Conservation (phyloP, 2,329 filamentous ascomycete species). For the Penicillium thymicola region DNA sequence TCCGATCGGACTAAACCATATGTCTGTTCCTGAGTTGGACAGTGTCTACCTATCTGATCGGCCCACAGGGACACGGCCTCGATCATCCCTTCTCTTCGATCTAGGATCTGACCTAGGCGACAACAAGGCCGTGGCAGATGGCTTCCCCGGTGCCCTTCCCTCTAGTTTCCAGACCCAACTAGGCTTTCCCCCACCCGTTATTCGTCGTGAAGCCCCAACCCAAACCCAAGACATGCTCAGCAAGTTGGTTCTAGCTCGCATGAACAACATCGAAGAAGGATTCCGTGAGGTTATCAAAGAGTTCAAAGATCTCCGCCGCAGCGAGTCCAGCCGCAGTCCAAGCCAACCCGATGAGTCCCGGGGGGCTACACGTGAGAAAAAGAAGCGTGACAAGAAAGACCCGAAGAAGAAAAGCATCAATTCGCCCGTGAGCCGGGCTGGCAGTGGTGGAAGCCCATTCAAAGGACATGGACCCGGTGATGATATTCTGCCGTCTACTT, state of each 20-base stretch:
- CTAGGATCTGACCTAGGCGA: conserved; percentile 70
- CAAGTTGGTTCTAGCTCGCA: conserved; percentile 77
- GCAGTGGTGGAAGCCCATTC: conserved; percentile 16
- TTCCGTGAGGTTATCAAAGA: conserved; percentile 83
- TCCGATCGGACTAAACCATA: conserved; percentile 51
- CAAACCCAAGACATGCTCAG: conserved; percentile 70
- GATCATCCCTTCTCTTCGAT: conserved; percentile 68
- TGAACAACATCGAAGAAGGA: conserved; percentile 90
- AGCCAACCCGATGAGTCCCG: conserved; percentile 29
- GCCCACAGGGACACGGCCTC: conserved; percentile 38
- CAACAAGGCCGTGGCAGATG: conserved; percentile 58
- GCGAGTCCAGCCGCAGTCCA: conserved; percentile 33
- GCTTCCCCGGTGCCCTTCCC: conserved; percentile 62
- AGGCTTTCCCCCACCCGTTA: conserved; percentile 65
- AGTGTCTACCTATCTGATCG: conserved; percentile 51
- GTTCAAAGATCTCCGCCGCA: conserved; percentile 61
- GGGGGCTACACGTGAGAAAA: conserved; percentile 23
- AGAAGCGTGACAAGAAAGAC: conserved; percentile 30
- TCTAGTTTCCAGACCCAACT: conserved; percentile 80
- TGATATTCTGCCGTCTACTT: background rate
- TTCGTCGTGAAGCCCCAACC: conserved; percentile 46
- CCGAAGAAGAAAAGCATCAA: conserved; percentile 15
- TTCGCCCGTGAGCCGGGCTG: conserved; percentile 19
- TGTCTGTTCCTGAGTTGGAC: conserved; percentile 56
- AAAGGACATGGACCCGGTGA: background rate